A percentile compares a stretch with the other conserved stretches of the same genome.
phyloP scores from a whole-genome alignment of 2,329 filamentous ascomycete genomes.

The Sordariomycetes sp. region DNA sequence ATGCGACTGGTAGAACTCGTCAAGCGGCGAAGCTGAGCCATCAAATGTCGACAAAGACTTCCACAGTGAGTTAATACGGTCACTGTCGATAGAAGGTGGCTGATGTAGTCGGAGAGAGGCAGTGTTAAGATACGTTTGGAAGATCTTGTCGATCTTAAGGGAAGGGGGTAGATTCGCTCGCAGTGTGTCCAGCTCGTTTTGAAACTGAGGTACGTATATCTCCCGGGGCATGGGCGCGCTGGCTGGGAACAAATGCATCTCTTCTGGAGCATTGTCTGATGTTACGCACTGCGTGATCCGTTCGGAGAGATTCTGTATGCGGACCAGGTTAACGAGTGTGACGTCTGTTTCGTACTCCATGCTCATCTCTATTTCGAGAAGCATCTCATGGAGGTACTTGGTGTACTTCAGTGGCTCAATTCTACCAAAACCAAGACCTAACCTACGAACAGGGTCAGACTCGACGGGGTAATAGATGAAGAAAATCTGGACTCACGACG shows the following conservation, averaged over 20 bases:
- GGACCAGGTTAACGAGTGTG: constrained; percentile 35
- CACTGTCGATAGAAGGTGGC: constrained; percentile 31
- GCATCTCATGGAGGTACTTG: constrained; percentile 40
- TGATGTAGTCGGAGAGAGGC: constrained; percentile 36
- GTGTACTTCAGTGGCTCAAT: constrained; percentile 42
- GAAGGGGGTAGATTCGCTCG: constrained; percentile 21
- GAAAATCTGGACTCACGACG: constrained; percentile 28
- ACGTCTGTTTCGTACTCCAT: constrained; percentile 37
- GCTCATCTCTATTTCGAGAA: constrained; percentile 31
- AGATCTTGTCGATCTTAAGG: constrained; percentile 28
- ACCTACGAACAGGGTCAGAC: constrained; percentile 14
- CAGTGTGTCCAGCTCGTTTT: constrained; percentile 33
- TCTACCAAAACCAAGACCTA: constrained; percentile 31
- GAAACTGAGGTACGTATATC: constrained; percentile 33
- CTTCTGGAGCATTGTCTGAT: constrained; percentile 22
- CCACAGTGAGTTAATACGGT: constrained; percentile 30
- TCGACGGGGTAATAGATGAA: neutral
- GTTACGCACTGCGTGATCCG: constrained; percentile 31
- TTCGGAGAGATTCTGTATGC: constrained; percentile 39
- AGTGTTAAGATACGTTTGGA: constrained; percentile 26
- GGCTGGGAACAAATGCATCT: constrained; percentile 21
- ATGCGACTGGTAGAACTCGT: constrained; percentile 39
- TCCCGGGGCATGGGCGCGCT: constrained; percentile 29
- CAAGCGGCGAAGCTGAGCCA: constrained; percentile 31
- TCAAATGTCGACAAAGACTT: constrained; percentile 28